phyloP scores from a whole-genome alignment of 2,329 filamentous ascomycete genomes.

The Trichophyton benhamiae region DNA sequence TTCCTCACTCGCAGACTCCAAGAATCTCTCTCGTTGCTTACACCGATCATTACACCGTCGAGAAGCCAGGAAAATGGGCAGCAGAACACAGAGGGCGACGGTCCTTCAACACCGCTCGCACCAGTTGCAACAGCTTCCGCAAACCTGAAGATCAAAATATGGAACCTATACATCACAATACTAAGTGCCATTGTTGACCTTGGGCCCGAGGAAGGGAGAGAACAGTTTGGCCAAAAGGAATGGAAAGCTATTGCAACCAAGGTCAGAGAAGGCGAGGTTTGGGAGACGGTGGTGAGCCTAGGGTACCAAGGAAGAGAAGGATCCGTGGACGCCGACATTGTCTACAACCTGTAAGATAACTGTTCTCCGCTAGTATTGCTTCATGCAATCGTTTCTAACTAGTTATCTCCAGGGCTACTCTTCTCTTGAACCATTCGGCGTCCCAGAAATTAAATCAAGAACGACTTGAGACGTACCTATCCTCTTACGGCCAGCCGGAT shows the following conservation, averaged over 20 bases:
- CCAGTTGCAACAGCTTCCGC: slow-evolving; percentile 70
- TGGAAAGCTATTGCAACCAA: slow-evolving; percentile 74
- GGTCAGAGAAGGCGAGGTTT: slow-evolving; percentile 80
- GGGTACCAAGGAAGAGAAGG: slow-evolving; percentile 83
- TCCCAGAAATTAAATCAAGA: slow-evolving; percentile 75
- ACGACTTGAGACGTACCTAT: slow-evolving; percentile 77
- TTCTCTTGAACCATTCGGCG: slow-evolving; percentile 79
- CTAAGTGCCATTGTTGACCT: slow-evolving; percentile 84
- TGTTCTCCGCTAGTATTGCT: slow-evolving; percentile 7
- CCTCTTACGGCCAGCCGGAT: slow-evolving; percentile 58
- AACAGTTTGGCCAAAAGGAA: slow-evolving; percentile 69
- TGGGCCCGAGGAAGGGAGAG: slow-evolving; percentile 79
- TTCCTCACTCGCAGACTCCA: slow-evolving; percentile 88
- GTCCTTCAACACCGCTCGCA: slow-evolving; percentile 41
- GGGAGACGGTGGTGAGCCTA: slow-evolving; percentile 79
- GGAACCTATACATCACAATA: slow-evolving; percentile 91
- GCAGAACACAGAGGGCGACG: slow-evolving; percentile 32
- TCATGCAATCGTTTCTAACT: slow-evolving; percentile 7
- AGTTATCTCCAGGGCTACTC: slow-evolving; percentile 54
- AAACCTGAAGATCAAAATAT: slow-evolving; percentile 82
- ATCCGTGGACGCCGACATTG: slow-evolving; percentile 86
- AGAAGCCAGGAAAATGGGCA: slow-evolving; percentile 26
- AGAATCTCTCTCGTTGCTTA: slow-evolving; percentile 73
- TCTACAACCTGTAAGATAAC: slow-evolving; percentile 42
- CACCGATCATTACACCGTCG: slow-evolving; percentile 60